These are phyloP conservation scores for Craspedostauros australis DNA, from an alignment of 108 stramenopile genomes.

Conservation along the genomic window DNA sequence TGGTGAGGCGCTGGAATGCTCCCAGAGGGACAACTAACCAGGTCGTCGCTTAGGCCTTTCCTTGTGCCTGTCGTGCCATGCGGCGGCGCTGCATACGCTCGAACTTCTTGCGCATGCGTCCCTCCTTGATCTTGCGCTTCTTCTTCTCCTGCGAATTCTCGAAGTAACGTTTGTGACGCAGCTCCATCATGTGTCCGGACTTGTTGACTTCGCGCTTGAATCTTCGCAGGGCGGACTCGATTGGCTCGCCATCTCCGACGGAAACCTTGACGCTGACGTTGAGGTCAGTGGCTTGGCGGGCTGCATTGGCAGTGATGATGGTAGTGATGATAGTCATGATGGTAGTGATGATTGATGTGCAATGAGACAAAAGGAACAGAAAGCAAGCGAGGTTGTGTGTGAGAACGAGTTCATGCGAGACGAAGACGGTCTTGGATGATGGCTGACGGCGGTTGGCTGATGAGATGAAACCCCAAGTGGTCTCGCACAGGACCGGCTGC, in stretches of 20 bases:
- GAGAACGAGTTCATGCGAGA: not conserved
- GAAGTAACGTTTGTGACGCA: conserved; percentile 81
- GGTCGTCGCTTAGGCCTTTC: too few relatives aligned
- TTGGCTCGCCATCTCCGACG: conserved; percentile 84
- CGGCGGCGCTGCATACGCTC: conserved; percentile 80
- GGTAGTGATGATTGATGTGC: not conserved
- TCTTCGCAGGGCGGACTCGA: conserved; percentile 81
- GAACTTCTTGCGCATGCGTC: conserved; percentile 76
- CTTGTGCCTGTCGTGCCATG: too few relatives aligned
- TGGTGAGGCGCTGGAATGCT: too few relatives aligned
- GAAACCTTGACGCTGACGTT: conserved; percentile 55
- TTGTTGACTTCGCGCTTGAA: conserved; percentile 91
- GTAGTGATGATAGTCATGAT: too few relatives aligned
- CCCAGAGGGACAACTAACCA: too few relatives aligned
- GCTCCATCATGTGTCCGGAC: conserved; percentile 85
- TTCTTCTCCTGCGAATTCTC: conserved; percentile 84
- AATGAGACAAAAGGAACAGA: not conserved
- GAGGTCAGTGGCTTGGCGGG: conserved; percentile 39
- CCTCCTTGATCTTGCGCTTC: conserved; percentile 89
- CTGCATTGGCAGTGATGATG: not conserved
- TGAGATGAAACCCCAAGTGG: too few relatives aligned
- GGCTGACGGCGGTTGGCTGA: not conserved
- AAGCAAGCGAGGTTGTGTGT: not conserved
- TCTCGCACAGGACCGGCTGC: too few relatives aligned
- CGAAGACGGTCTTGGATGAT: not conserved